Conservation (phyloP, 2,329 filamentous ascomycete genomes). For the Fusarium phyllophilum region DNA sequence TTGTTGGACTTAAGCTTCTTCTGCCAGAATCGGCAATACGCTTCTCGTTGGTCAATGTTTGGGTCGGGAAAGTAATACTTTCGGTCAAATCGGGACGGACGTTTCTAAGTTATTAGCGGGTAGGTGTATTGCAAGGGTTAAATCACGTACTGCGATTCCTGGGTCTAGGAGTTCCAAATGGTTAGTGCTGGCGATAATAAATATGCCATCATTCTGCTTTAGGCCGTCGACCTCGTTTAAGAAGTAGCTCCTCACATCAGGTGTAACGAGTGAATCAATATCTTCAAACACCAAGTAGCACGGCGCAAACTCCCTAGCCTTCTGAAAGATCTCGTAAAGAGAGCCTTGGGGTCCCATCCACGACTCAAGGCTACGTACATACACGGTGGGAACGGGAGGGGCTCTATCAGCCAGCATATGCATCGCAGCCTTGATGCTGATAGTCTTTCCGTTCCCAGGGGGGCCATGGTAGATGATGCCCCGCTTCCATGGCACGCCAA, state of each 20-base stretch:
- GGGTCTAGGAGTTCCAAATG: not conserved
- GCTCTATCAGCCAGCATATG: not conserved
- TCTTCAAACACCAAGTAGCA: not conserved
- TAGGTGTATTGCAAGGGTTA: accelerated
- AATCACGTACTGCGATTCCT: not conserved
- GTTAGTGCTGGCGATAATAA: not conserved
- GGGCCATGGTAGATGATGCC: not conserved
- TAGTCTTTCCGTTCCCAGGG: not conserved
- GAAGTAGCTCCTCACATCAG: not conserved
- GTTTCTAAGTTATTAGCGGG: not conserved
- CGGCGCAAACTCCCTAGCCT: not conserved
- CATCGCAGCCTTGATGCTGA: not conserved
- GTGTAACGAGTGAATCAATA: not conserved
- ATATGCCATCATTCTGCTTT: not conserved
- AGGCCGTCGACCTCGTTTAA: not conserved
- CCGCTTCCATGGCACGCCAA: not conserved
- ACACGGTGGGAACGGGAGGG: not conserved
- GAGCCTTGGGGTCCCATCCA: not conserved
- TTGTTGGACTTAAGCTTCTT: not conserved
- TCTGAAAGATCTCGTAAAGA: not conserved
- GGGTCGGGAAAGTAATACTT: not conserved
- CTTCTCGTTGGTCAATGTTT: not conserved
- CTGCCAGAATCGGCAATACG: not conserved
- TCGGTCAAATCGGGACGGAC: not conserved
- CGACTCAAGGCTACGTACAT: not conserved